These are phyloP conservation scores for Saksenaea vasiformis DNA, from an alignment of 371 early-diverging fungal genomes.

Conservation along the genomic window DNA sequence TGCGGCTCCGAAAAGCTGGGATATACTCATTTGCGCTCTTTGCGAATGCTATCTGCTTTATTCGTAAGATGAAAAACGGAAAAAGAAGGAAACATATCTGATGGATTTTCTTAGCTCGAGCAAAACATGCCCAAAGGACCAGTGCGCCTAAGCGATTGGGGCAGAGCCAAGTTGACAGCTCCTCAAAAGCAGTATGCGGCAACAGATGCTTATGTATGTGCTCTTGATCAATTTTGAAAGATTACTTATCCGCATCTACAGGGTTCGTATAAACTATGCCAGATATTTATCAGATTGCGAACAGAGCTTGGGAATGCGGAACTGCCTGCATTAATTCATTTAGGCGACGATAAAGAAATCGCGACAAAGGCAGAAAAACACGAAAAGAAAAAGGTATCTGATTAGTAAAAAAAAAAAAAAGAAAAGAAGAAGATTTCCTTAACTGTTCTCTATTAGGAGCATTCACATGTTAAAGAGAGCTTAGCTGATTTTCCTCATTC, in stretches of 20 bases:
- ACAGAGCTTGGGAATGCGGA: not conserved
- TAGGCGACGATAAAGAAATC: not conserved
- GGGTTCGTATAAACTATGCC: constrained; percentile 11
- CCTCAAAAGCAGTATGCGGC: constrained; percentile 58
- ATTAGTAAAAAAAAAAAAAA: not conserved
- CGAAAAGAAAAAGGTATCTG: not conserved
- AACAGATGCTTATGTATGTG: constrained; percentile 59
- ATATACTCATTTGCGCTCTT: constrained; percentile 33
- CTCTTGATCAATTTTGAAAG: not conserved
- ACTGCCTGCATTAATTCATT: not conserved
- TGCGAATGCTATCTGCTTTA: constrained; percentile 39
- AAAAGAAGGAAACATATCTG: not conserved
- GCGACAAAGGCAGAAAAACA: constrained; percentile 1
- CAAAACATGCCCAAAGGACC: constrained; percentile 44
- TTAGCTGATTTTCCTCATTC: not conserved
- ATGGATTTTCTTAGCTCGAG: constrained; percentile 26
- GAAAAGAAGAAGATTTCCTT: not conserved
- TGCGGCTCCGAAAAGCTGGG: constrained; percentile 28
- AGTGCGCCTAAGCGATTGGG: constrained; percentile 57
- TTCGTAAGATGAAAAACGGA: constrained; percentile 35
- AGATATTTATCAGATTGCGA: not conserved
- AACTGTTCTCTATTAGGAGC: not conserved
- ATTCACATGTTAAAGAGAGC: not conserved
- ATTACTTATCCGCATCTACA: not conserved
- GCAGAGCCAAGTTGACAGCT: constrained; percentile 18